Evolutionary conservation across 371 early-diverging fungal species (phyloP), one percentile per base, ranked within the genome.

Genomic region (Mortierella sp.): DNA sequence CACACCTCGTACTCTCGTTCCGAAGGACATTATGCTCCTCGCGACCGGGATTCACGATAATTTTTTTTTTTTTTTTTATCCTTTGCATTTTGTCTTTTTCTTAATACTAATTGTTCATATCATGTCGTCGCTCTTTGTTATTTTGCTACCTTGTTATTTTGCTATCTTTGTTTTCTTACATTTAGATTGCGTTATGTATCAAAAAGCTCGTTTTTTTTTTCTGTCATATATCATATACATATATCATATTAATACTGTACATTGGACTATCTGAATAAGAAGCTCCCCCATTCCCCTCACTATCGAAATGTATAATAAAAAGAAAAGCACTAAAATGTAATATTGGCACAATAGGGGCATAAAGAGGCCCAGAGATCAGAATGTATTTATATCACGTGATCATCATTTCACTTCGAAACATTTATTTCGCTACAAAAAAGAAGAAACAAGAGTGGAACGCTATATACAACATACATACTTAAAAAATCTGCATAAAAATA

Each of bases 1-100:
- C 73, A 67, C 40, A 47, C 47, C 13, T 59, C 69, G 13, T 70
- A 70, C 58, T 62, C 63, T 24, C 77, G 68, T 28, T 59, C 63
- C 19, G 72, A 71, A 21, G 67, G 50, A 21, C 68, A 67, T 9
- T 72, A 65, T 59, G 28, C 28, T 28, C 47, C 61, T 22, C 73
- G 74, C 24, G 74, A 78, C 16, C 74, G 74, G 1, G 13, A 52
- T 19, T 16, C 21, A 21, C 13, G 19, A 52, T 21, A 52, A 52
- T 16, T 21, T 8, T 21, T 19, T 19, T n/a, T 8, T n/a, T n/a
- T 52, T 8, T 52, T 52, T n/a, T n/a, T n/a, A 10, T 52, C 52
- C 19, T n/a, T 52, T n/a, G 52, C n/a, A 7, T 52, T 52, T 52
- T 28, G 28, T 28, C 28, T 28, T 28, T 28, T 28, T 28, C 28